Evolutionary conservation across 2,329 filamentous ascomycete genomes (phyloP), one percentile per base, ranked within the genome.

Genomic region (Dactylonectria estremocensis): DNA sequence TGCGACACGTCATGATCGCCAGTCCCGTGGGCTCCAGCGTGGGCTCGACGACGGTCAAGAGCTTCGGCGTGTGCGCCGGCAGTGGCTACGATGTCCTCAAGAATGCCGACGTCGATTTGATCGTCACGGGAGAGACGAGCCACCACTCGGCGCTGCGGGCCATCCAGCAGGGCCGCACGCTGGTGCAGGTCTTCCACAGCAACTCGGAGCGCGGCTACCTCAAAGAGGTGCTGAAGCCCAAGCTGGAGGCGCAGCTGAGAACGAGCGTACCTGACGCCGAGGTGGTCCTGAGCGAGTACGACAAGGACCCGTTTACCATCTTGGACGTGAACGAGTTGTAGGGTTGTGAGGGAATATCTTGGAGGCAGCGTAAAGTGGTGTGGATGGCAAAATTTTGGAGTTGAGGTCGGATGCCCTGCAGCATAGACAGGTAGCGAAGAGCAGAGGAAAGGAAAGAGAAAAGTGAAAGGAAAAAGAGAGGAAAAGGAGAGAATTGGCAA

Each of bases 71-170:
- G 43, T 98, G 95, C 75, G 95, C 96, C 0, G 96, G 96, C 2
- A 96, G 93, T 7, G 96, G 96, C 0, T 92, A 91, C 2, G 89
- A 91, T 45, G 87, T 98, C 20, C 88, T 98, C 66, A 89, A 90
- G 69, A 87, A 87, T 46, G 84, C 91, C 3, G 84, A 89, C 48
- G 94, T 95, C 0, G 94, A 98, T 76, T 80, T 98, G 45, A 82
- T 97, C 4, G 93, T 99, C 74, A 98, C 94, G 0, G 96, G 96
- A 2, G 96, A 99, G 83, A 89, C 98, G 85, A 93, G 90, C 76
- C 96, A 99, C 79, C 96, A 99, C 79, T 94, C 96, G 70, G 95
- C 95, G 3, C 87, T 99, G 65, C 90, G 93, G 45, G 94, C 95
- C 1, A 94, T 93, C 31, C 95, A 98, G 83, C 89, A 91, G 66